phyloP scores from a whole-genome alignment of 1,284 basidiomycete genomes.

The Porphyrellus sp. region DNA sequence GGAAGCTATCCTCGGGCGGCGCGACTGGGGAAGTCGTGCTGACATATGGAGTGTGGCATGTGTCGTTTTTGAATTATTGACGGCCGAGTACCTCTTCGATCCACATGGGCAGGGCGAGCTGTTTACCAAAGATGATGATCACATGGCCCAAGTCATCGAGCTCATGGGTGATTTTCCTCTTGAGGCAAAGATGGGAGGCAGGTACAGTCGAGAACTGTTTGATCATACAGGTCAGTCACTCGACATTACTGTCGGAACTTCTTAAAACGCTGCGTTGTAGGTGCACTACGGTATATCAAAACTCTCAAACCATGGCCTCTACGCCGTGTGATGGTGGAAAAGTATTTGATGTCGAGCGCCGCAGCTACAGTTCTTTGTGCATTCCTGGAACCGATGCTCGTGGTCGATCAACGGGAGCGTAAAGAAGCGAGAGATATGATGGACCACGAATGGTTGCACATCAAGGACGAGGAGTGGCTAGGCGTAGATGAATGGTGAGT shows the following conservation, averaged over 20 bases:
- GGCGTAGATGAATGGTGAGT: slow-evolving; percentile 46
- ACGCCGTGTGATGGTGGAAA: slow-evolving; percentile 78
- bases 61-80: slow-evolving; percentile 83
- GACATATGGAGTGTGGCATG: slow-evolving; percentile 91
- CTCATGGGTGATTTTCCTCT: slow-evolving; percentile 72
- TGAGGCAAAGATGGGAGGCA: slow-evolving; percentile 77
- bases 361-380: slow-evolving; percentile 61
- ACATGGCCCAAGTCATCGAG: slow-evolving; percentile 92
- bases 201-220: slow-evolving; percentile 81
- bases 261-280: slow-evolving; percentile 29
- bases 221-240: slow-evolving; percentile 62
- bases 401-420: slow-evolving; percentile 66
- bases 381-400: slow-evolving; percentile 81
- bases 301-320: slow-evolving; percentile 84
- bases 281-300: slow-evolving; percentile 72
- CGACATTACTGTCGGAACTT: neutral
- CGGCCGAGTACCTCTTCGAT: slow-evolving; percentile 86
- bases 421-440: slow-evolving; percentile 71
- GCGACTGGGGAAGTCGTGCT: slow-evolving; percentile 81
- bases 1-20: slow-evolving; percentile 84
- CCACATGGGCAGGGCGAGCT: slow-evolving; percentile 79
- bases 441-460: slow-evolving; percentile 70
- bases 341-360: slow-evolving; percentile 66
- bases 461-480: slow-evolving; percentile 44
- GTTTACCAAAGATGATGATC: slow-evolving; percentile 92